Evolutionary conservation across 23 red algal genomes (phyloP), one percentile per base, ranked within the genome.

Genomic region (Gracilariopsis chorda): DNA sequence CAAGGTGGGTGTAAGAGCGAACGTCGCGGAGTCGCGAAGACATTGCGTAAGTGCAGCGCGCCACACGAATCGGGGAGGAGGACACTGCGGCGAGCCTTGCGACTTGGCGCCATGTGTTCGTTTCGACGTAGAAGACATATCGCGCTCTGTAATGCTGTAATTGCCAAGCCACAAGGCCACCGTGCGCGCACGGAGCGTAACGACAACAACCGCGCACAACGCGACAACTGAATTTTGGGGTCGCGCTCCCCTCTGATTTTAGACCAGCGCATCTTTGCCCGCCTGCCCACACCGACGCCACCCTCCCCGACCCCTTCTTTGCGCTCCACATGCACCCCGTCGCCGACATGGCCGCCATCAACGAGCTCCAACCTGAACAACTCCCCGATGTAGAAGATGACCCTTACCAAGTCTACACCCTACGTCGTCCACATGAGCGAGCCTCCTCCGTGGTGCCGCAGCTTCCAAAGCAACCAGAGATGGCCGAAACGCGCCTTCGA

Each of bases 321-420:
- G 33, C 20, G 33, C 33, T 68, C 17, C 40, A 3, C 9, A 36
- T 23, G 39, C 67, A 3, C 16, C 6, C 32, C 14, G 40, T 42
- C 37, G 2, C 57, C 13, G 40, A 7, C 67, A 73, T 73, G 67
- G 40, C 67, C 3, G 7, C 67, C 17, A 11, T 73, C 67, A 42
- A 73, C 67, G 67, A 73, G 8, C 21, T 42, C 21, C n/a, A 34
- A 2, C 3, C 35, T 39, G 24, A 34, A 42, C 67, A 23, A 7
- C 39, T n/a, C 39, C 37, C 67, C 67, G 67, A 46, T 2, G n/a
- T 42, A 12, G 59, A 87, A 28, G 82, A 87, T 3, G 82, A 87
- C 62, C 82, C 82, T 2, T 87, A 87, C 32, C 82, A 87, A 16
- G 82, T 87, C 2, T 87, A 87, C 82, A 87, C 60, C 40, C 65